Evolutionary conservation across 2,329 filamentous ascomycete genomes (phyloP).

Genomic region (Sphaerostilbella broomeana): DNA sequence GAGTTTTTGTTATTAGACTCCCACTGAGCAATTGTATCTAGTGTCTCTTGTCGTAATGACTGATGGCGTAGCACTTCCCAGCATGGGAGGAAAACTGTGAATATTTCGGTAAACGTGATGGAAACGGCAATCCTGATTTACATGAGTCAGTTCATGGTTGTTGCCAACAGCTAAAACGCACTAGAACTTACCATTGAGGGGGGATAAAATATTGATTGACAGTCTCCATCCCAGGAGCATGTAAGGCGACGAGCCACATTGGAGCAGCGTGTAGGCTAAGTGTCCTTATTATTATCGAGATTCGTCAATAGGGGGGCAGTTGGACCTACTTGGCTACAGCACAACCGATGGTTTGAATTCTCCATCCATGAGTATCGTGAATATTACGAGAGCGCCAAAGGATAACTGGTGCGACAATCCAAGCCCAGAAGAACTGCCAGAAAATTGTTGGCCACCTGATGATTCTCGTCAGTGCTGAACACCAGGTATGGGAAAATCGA

Average conservation of each 20-base stretch:
- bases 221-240: constrained; percentile 40
- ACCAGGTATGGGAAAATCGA: not conserved
- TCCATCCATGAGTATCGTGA: constrained; percentile 58
- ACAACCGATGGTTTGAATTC: constrained; percentile 51
- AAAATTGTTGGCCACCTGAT: constrained; percentile 49
- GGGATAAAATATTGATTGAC: constrained; percentile 50
- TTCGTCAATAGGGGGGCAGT: not conserved
- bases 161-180: no score
- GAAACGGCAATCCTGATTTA: constrained; percentile 42
- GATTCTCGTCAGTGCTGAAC: not conserved
- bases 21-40: constrained; percentile 39
- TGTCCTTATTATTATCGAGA: not conserved
- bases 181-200: constrained; percentile 53
- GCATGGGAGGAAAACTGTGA: constrained; percentile 56
- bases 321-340: constrained; percentile 34
- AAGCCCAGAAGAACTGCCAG: constrained; percentile 57
- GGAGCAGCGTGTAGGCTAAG: constrained; percentile 54
- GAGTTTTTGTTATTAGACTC: constrained; percentile 30
- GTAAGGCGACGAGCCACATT: constrained; percentile 55
- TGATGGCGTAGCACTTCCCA: constrained; percentile 46
- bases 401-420: constrained; percentile 51
- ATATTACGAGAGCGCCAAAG: constrained; percentile 56
- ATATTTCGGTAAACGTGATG: constrained; percentile 53
- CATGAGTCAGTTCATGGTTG: no score
- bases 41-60: constrained; percentile 34